Percentiles rank a stretch among this genome's conserved stretches.
phyloP scores from a whole-genome alignment of 2,329 filamentous ascomycete genomes.

The Lithohypha guttulata region DNA sequence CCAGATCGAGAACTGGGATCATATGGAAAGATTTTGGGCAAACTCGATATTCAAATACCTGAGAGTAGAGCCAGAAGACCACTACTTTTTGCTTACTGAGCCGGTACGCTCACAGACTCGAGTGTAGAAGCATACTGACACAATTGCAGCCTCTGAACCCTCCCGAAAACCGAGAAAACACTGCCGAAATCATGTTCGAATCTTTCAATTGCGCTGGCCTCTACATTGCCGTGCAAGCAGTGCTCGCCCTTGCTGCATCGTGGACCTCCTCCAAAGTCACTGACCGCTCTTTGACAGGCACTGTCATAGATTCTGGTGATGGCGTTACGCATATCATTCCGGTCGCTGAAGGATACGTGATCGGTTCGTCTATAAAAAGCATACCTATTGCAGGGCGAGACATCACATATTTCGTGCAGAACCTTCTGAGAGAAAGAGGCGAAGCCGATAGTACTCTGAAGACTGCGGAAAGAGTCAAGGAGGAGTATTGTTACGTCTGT shows the following conservation, averaged over 20 bases:
- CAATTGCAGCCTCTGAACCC: constrained; percentile 73
- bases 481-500: constrained; percentile 96
- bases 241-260: constrained; percentile 88
- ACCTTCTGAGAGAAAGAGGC: constrained; percentile 84
- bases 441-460: constrained; percentile 95
- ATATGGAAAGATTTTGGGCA: constrained; percentile 99
- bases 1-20: constrained; percentile 99
- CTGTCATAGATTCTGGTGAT: constrained; percentile 96
- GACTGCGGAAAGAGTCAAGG: constrained; percentile 96
- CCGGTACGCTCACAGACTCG: constrained; percentile 50
- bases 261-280: constrained; percentile 99
- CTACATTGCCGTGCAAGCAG: constrained; percentile 96
- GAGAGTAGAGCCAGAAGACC: constrained; percentile 93
- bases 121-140: constrained; percentile 9
- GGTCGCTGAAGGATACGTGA: constrained; percentile 96
- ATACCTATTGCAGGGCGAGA: constrained; percentile 96
- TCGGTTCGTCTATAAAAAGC: constrained; percentile 97
- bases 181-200: constrained; percentile 99
- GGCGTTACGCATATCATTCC: constrained; percentile 99
- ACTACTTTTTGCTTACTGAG: constrained; percentile 96
- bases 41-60: constrained; percentile 99
- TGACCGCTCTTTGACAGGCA: constrained; percentile 89
- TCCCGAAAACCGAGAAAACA: constrained; percentile 97
- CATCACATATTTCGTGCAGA: constrained; percentile 98
- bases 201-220: constrained; percentile 98